These are phyloP conservation scores for Tetrapisispora iriomotensis DNA, from an alignment of 805 yeast genomes.

Conservation along the genomic window DNA sequence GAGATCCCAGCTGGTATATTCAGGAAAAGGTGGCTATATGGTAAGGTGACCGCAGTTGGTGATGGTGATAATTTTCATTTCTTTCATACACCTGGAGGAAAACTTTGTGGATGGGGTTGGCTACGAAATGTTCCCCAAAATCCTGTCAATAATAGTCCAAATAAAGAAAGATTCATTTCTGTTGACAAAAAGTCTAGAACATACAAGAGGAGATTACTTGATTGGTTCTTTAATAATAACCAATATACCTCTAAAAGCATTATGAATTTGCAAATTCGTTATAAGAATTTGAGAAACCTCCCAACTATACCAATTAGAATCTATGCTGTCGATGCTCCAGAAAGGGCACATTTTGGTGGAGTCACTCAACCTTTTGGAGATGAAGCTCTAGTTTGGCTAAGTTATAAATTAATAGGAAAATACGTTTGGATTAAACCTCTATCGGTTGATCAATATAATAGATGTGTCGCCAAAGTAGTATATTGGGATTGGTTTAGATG, in stretches of 20 bases:
- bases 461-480: conserved; percentile 73
- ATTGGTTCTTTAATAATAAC: not conserved
- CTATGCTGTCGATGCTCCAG: conserved; percentile 96
- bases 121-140: conserved; percentile 53
- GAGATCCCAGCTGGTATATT: conserved; percentile 42
- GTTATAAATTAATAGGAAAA: conserved; percentile 52
- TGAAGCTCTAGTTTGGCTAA: conserved; percentile 76
- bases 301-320: conserved; percentile 69
- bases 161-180: not conserved
- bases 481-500: conserved; percentile 45
- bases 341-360: conserved; percentile 86
- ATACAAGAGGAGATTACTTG: not conserved
- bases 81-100: conserved; percentile 90
- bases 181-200: not conserved
- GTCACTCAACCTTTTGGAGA: conserved; percentile 82
- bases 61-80: conserved; percentile 94
- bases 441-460: conserved; percentile 75
- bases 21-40: conserved; percentile 41
- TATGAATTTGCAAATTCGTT: conserved; percentile 18
- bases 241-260: conserved; percentile 15
- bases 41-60: conserved; percentile 82
- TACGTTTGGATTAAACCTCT: conserved; percentile 69
- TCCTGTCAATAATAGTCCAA: conserved; percentile 8
- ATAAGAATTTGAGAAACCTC: conserved; percentile 23
- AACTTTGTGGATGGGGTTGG: conserved; percentile 90